Percentiles rank a stretch among this genome's conserved stretches.
Conservation (phyloP, 352 stramenopile species). For the Peronospora destructor region DNA sequence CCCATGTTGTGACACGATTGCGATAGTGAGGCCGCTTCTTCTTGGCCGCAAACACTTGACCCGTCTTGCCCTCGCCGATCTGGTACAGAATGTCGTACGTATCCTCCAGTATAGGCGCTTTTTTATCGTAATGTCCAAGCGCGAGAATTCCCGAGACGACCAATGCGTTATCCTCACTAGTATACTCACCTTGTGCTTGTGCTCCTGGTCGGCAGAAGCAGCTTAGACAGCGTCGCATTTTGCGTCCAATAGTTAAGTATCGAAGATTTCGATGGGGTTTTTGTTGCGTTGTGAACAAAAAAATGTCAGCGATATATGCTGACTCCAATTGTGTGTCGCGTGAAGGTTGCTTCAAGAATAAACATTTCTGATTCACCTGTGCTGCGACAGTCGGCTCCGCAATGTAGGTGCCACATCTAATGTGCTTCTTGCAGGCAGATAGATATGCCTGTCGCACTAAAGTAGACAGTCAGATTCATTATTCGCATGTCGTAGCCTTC, state of each 20-base stretch:
- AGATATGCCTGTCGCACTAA: no score
- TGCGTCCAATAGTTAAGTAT: not conserved
- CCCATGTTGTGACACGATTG: constrained; percentile 22
- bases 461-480: no score
- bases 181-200: not conserved
- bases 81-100: constrained; percentile 65
- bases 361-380: no score
- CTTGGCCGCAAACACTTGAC: constrained; percentile 54
- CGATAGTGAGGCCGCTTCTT: constrained; percentile 22
- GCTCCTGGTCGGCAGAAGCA: constrained; percentile 15
- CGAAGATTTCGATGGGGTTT: no score
- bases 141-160: constrained; percentile 6
- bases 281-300: no score
- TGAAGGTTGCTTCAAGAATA: no score
- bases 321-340: no score
- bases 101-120: constrained; percentile 36
- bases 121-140: constrained; percentile 15
- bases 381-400: no score
- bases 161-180: constrained; percentile 3
- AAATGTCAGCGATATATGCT: no score
- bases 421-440: no score
- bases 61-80: constrained; percentile 75
- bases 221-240: constrained; percentile 36
- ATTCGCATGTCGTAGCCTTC: no score
- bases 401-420: no score